phyloP scores from a whole-genome alignment of 345 rosid genomes.

The Isatis tinctoria region DNA sequence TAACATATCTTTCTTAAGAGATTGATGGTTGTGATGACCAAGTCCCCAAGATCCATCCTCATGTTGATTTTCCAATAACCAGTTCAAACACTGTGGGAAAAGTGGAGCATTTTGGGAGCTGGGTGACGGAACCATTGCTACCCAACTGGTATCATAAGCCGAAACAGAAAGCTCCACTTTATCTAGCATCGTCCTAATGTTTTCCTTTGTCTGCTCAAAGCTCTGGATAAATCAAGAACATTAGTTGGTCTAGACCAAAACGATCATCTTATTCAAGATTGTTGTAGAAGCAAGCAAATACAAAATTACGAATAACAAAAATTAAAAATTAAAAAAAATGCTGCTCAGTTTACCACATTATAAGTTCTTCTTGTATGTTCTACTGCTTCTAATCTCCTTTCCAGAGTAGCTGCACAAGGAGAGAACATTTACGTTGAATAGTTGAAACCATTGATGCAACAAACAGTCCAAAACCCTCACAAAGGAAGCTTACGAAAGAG shows the following conservation, averaged over 20 bases:
- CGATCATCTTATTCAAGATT: background rate
- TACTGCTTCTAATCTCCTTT: conserved; percentile 26
- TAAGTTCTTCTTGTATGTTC: conserved; percentile 21
- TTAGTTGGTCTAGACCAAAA: background rate
- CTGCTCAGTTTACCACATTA: conserved; percentile 37
- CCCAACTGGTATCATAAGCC: conserved; percentile 89
- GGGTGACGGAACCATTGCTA: conserved; percentile 79
- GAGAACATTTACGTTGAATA: background rate
- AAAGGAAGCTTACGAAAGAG: background rate
- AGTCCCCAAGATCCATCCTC: conserved; percentile 87
- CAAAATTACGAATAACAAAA: background rate
- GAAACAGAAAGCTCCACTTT: conserved; percentile 64
- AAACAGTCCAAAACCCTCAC: background rate
- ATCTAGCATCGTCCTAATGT: conserved; percentile 54
- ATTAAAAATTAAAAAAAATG: background rate
- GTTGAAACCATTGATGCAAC: background rate
- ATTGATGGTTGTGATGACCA: conserved; percentile 34
- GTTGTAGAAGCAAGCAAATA: background rate
- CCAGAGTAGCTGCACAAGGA: conserved; percentile 33
- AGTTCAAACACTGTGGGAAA: conserved; percentile 64
- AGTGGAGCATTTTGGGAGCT: conserved; percentile 44
- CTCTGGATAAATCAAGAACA: conserved; percentile 31
- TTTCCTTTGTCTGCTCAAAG: conserved; percentile 46
- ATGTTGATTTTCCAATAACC: conserved; percentile 77
- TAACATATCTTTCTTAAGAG: conserved; percentile 54